Base-by-base conservation (phyloP, 2,329 filamentous ascomycete genomes). In the Xylariales sp. region DNA sequence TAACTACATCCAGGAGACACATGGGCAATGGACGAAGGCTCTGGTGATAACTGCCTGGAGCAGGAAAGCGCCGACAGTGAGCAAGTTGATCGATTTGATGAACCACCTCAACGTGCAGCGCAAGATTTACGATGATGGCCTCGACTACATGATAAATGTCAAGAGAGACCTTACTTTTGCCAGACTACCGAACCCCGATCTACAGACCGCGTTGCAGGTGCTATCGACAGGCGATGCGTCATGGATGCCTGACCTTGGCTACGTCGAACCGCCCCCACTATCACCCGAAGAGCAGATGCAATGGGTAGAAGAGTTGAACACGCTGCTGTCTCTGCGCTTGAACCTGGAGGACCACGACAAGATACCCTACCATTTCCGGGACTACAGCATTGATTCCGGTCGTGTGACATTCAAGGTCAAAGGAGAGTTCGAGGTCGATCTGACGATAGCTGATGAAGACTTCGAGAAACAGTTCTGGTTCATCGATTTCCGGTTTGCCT, bases 41-140 rank as follows among this genome's bases (percentile, higher is more conserved):
- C 73, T 96, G 15, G 88, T 98, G 16, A 82, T 98, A 34, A 82
- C 86, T 2, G 85, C 93, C 64, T 98, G 93, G 93, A 87, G 86
- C 58, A 78, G 86, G 56, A 84, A 86, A 60, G 81, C 84, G 24
- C 74, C 80, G 28, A 80, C 86, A 52, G 86, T 97, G 52, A 86
- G 84, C 66, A 88, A 85, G 62, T 74, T 97, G 46, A 94, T 97
- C 50, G 90, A 97, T 56, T 68, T 98, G 49, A 86, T 86, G 57
- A 73, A 75, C 19, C 88, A 91, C 69, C 72, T 94, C 46, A 74
- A 81, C 44, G 65, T 70, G 43, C 76, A 86, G 53, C 73, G 81
- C 46, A 63, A 72, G 34, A 65, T 74, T 29, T 90, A 84, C 53
- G 71, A 77, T 43, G 59, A 64, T 7, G 74, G 79, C 5, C 69